A percentile compares a stretch with the other conserved stretches of the same genome.
Conservation (phyloP, 2,329 filamentous ascomycete species). For the Lasiodiplodia theobromae region DNA sequence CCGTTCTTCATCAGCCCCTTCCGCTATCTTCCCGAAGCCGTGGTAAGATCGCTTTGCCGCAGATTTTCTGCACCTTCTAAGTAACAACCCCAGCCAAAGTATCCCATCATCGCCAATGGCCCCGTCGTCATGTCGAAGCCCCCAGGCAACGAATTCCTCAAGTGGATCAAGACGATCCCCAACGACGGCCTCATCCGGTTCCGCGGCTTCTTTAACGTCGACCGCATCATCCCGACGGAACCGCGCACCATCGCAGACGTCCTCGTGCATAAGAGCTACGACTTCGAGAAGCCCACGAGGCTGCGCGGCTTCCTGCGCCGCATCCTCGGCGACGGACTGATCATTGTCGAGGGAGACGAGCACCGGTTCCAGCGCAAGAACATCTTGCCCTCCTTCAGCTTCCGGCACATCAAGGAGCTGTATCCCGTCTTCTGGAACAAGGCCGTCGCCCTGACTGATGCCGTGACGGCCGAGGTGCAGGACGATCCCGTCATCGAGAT, state of each 20-base stretch:
- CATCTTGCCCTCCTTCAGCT: constrained; percentile 83
- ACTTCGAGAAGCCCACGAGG: constrained; percentile 60
- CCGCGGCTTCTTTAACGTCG: constrained; percentile 47
- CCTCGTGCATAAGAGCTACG: constrained; percentile 60
- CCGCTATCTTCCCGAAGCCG: constrained; percentile 47
- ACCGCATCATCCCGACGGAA: constrained; percentile 48
- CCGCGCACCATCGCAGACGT: constrained; percentile 57
- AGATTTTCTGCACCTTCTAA: neutral
- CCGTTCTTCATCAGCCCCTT: constrained; percentile 50
- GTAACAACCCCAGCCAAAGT: constrained; percentile 33
- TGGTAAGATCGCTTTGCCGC: constrained; percentile 25
- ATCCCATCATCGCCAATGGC: constrained; percentile 47
- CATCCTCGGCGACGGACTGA: constrained; percentile 59
- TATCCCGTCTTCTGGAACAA: constrained; percentile 88
- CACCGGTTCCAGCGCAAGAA: constrained; percentile 70
- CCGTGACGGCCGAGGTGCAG: constrained; percentile 63
- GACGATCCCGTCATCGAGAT: constrained; percentile 52
- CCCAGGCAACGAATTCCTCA: constrained; percentile 41
- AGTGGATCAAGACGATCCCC: constrained; percentile 47
- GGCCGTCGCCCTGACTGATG: constrained; percentile 69
- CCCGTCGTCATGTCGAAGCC: constrained; percentile 44
- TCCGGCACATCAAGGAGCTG: constrained; percentile 82
- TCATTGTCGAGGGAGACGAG: constrained; percentile 58
- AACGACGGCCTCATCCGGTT: constrained; percentile 52
- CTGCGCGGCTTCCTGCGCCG: constrained; percentile 54